Evolutionary conservation across 192 early-diverging fungal species (phyloP).

Genomic region (Geranomyces variabilis): DNA sequence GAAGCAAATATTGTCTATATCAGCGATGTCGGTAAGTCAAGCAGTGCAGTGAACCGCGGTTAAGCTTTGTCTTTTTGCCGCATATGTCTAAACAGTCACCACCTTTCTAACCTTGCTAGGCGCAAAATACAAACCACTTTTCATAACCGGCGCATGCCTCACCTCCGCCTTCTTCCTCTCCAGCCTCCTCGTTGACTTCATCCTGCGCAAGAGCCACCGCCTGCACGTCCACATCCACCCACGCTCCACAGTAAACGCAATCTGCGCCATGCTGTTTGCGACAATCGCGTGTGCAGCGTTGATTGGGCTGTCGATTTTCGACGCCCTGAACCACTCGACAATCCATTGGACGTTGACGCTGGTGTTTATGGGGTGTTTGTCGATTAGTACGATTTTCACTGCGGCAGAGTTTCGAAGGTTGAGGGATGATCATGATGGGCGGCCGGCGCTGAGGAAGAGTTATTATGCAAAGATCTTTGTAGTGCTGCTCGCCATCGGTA

Average conservation of each 20-base stretch:
- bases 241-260: slow-evolving; percentile 21
- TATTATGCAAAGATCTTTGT: slow-evolving; percentile 14
- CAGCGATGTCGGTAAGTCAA: slow-evolving; percentile 33
- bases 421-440: slow-evolving; percentile 7
- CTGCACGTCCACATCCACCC: neutral
- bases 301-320: slow-evolving; percentile 16
- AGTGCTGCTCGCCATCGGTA: slow-evolving; percentile 28
- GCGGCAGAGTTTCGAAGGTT: slow-evolving; percentile 21
- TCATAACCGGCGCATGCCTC: slow-evolving; percentile 22
- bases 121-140: slow-evolving; percentile 32
- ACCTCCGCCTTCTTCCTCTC: slow-evolving; percentile 27
- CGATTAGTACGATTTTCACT: slow-evolving; percentile 21
- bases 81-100: too few species aligned
- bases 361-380: slow-evolving; percentile 24
- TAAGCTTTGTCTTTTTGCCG: too few species aligned
- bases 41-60: too few species aligned
- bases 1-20: slow-evolving; percentile 36
- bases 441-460: neutral
- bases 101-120: too few species aligned
- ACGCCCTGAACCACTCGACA: neutral
- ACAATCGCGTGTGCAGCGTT: slow-evolving; percentile 8
- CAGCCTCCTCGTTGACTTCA: slow-evolving; percentile 21
- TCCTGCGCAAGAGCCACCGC: slow-evolving; percentile 14
- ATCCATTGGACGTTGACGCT: slow-evolving; percentile 31
- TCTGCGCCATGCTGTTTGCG: slow-evolving; percentile 27